Evolutionary conservation across 2,329 filamentous ascomycete species (phyloP).

Genomic region (Penicillium thymicola): DNA sequence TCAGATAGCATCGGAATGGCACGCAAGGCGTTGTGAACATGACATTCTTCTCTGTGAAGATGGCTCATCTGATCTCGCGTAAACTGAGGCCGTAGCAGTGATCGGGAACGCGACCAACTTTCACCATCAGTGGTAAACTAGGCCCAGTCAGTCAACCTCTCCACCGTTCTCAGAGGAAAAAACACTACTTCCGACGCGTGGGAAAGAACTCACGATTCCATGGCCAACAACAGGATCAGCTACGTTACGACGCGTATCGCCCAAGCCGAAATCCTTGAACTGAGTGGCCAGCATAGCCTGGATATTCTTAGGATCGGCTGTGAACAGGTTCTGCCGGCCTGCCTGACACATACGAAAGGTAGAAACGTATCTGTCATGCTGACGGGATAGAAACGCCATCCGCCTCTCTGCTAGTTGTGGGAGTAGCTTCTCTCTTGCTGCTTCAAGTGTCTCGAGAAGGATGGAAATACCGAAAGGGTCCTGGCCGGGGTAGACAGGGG

Average conservation of each 20-base stretch:
- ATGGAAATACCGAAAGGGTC: background rate
- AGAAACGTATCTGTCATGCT: background rate
- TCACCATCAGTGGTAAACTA: constrained; percentile 48
- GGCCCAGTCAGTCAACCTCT: background rate
- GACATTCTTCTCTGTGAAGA: constrained; percentile 57
- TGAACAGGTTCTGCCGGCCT: background rate
- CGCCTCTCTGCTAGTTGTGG: background rate
- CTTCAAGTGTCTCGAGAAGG: background rate
- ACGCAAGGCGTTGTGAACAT: constrained; percentile 41
- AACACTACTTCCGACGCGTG: background rate
- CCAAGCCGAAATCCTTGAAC: background rate
- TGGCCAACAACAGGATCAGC: background rate
- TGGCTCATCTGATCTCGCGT: constrained; percentile 52
- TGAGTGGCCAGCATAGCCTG: background rate
- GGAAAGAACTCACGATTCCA: background rate
- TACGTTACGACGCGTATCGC: background rate
- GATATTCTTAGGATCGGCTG: background rate
- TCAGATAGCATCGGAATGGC: constrained; percentile 50
- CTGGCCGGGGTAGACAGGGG: background rate
- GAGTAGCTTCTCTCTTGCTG: background rate
- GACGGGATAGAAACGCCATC: background rate
- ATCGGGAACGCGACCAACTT: constrained; percentile 47
- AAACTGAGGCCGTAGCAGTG: constrained; percentile 51
- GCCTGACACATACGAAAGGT: background rate
- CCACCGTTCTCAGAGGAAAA: background rate